Conservation (phyloP, 2,329 filamentous ascomycete genomes). For the Scleromitrula shiraiana region DNA sequence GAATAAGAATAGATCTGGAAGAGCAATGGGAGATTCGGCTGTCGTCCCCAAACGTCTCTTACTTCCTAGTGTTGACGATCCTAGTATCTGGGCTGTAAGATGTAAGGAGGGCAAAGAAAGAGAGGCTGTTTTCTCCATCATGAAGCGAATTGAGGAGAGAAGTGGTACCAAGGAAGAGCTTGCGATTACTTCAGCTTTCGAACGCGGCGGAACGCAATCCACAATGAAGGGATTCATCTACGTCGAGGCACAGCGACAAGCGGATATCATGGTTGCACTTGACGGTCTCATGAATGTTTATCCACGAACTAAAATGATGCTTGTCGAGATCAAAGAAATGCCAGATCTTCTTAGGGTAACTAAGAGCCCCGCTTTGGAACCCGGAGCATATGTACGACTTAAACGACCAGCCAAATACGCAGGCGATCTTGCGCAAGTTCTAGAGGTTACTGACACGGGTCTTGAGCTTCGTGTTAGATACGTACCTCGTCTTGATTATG, state of each 20-base stretch:
- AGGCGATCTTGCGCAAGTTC: conserved; percentile 83
- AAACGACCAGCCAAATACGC: conserved; percentile 72
- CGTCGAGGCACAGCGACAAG: conserved; percentile 80
- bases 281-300: conserved; percentile 87
- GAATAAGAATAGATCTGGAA: conserved; percentile 63
- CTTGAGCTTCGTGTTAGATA: conserved; percentile 79
- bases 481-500: conserved; percentile 89
- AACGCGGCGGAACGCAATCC: conserved; percentile 68
- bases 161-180: conserved; percentile 70
- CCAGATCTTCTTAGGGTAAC: conserved; percentile 86
- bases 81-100: conserved; percentile 88
- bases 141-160: conserved; percentile 80
- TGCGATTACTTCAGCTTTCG: conserved; percentile 83
- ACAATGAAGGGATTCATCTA: conserved; percentile 94
- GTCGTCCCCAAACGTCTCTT: conserved; percentile 79
- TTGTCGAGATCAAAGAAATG: conserved; percentile 96
- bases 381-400: conserved; percentile 87
- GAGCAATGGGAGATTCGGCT: conserved; percentile 59
- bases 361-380: conserved; percentile 77
- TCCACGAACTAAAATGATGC: conserved; percentile 73
- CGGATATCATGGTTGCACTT: conserved; percentile 74
- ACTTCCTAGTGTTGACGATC: conserved; percentile 88
- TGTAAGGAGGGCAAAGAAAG: conserved; percentile 94
- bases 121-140: conserved; percentile 80
- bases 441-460: conserved; percentile 89